Evolutionary conservation across 495 filamentous ascomycete genomes (phyloP).

Genomic region (Delitschia confertaspora): DNA sequence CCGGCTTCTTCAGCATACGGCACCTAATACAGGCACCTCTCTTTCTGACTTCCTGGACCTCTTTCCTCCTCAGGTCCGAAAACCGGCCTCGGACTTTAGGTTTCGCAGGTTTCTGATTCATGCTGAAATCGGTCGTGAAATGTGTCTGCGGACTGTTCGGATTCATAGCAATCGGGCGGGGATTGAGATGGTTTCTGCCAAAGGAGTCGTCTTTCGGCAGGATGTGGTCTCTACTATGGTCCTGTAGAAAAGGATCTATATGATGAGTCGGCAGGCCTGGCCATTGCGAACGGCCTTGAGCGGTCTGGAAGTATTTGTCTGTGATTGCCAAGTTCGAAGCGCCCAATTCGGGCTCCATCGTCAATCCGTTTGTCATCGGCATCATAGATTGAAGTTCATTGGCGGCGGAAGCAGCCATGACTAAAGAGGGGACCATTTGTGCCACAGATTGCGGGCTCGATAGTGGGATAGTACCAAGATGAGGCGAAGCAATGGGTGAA

Average conservation of each 20-base stretch:
- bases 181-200: constrained; percentile 37
- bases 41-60: constrained; percentile 74
- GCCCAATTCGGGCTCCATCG: constrained; percentile 31
- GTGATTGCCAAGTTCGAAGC: constrained; percentile 22
- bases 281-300: constrained; percentile 14
- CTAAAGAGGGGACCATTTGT: constrained; percentile 25
- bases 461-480: constrained; percentile 14
- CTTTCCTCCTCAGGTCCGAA: constrained; percentile 55
- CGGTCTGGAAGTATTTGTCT: constrained; percentile 29
- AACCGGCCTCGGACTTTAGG: constrained; percentile 62
- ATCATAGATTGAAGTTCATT: constrained; percentile 36
- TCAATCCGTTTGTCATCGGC: constrained; percentile 35
- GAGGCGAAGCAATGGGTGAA: constrained; percentile 22
- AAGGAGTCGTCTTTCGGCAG: constrained; percentile 9
- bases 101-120: constrained; percentile 38
- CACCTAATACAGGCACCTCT: constrained; percentile 79
- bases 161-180: constrained; percentile 49
- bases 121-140: constrained; percentile 48
- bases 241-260: constrained; percentile 31
- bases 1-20: constrained; percentile 74
- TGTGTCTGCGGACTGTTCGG: constrained; percentile 46
- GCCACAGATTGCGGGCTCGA: constrained; percentile 16
- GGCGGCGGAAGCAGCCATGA: constrained; percentile 39
- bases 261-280: constrained; percentile 7
- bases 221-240: constrained; percentile 11